phyloP scores from a whole-genome alignment of 345 rosid genomes.

The Citropsis articulata region DNA sequence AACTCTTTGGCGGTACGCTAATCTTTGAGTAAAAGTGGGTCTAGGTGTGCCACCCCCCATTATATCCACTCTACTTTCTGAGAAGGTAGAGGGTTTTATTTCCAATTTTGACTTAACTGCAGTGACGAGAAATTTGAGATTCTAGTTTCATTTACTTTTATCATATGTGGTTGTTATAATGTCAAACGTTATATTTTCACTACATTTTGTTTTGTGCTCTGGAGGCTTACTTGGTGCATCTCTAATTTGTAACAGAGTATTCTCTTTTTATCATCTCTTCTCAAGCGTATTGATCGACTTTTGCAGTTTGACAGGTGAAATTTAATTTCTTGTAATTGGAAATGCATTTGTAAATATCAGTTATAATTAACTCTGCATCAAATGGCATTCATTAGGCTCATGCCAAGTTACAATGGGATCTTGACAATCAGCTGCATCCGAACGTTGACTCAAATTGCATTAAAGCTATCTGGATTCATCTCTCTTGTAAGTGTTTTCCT shows the following conservation, averaged over 20 bases:
- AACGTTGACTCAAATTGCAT: constrained; percentile 78
- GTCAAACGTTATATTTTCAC: neutral
- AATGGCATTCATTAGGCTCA: constrained; percentile 52
- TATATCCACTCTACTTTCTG: neutral
- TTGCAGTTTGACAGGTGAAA: constrained; percentile 90
- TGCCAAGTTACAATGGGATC: constrained; percentile 95
- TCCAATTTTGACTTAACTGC: neutral
- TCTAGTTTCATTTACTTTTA: neutral
- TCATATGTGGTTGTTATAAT: neutral
- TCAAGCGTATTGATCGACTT: constrained; percentile 92
- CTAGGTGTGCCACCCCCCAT: neutral
- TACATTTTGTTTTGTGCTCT: constrained; percentile 7
- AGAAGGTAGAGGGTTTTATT: neutral
- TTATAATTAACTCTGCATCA: constrained; percentile 7
- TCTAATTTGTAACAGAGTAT: constrained; percentile 62
- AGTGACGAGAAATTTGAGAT: neutral
- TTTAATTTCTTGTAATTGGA: constrained; percentile 17
- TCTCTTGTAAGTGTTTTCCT: constrained; percentile 56
- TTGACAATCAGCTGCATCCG: constrained; percentile 91
- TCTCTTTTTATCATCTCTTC: constrained; percentile 74
- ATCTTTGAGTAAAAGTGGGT: neutral
- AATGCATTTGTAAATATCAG: neutral
- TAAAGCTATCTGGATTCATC: constrained; percentile 75
- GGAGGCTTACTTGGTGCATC: constrained; percentile 13
- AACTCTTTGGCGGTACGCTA: neutral